Evolutionary conservation across 768 basidiomycete genomes (phyloP).

Genomic region (Udeniomyces megalosporus): DNA sequence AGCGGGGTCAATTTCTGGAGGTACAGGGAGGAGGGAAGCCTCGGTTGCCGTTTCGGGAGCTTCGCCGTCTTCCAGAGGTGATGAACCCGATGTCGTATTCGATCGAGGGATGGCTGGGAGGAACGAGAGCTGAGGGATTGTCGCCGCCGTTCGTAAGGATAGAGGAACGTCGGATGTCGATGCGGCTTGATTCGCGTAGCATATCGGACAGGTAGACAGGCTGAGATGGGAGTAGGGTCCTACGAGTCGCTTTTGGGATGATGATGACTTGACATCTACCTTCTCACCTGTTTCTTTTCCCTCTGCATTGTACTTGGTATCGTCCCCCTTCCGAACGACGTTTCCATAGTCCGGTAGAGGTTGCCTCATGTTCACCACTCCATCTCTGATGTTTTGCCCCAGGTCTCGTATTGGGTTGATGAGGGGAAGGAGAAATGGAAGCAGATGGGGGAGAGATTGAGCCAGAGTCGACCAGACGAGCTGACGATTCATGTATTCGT

Average conservation of each 20-base stretch:
- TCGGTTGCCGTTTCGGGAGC: too few species aligned
- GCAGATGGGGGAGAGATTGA: constrained; percentile 81
- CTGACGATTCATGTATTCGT: constrained; percentile 98
- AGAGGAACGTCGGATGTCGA: constrained; percentile 43
- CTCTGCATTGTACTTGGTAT: too few species aligned
- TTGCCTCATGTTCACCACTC: constrained; percentile 18
- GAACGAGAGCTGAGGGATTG: constrained; percentile 26
- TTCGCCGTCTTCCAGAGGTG: too few species aligned
- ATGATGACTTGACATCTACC: too few species aligned
- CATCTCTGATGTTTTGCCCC: too few species aligned
- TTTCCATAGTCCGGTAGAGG: constrained; percentile 36
- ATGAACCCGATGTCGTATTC: too few species aligned
- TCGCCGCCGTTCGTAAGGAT: constrained; percentile 1
- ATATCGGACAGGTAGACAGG: constrained; percentile 54
- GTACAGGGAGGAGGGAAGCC: not conserved
- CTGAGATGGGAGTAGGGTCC: constrained; percentile 2
- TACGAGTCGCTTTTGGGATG: not conserved
- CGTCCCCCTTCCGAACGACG: too few species aligned
- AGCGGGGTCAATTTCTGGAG: not conserved
- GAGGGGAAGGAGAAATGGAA: constrained; percentile 57
- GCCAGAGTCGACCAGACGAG: constrained; percentile 99
- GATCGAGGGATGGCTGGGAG: constrained; percentile 25
- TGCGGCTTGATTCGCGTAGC: constrained; percentile 41
- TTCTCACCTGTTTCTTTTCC: too few species aligned
- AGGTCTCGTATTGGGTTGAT: constrained; percentile 18